Conservation (phyloP, 164 flowering plant genomes). For the Santalum album region DNA sequence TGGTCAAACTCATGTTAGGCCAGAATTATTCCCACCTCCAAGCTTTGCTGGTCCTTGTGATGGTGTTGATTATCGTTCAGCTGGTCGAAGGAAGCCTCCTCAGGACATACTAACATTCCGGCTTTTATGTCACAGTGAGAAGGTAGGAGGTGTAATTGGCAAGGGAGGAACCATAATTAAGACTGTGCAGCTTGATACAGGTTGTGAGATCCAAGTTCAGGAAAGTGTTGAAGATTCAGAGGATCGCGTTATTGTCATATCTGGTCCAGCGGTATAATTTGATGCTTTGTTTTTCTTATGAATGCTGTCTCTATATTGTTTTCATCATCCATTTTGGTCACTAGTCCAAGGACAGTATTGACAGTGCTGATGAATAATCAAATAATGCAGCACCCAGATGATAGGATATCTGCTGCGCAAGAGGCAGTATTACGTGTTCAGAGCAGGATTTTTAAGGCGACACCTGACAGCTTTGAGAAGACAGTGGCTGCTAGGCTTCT, state of each 20-base stretch:
- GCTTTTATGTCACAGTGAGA: slow-evolving; percentile 60
- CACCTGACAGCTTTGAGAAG: slow-evolving; percentile 57
- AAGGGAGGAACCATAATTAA: slow-evolving; percentile 76
- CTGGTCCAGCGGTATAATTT: slow-evolving; percentile 76
- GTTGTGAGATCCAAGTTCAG: slow-evolving; percentile 78
- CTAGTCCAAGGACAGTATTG: neutral
- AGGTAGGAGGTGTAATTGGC: slow-evolving; percentile 81
- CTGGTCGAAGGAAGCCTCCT: slow-evolving; percentile 35
- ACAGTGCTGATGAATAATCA: neutral
- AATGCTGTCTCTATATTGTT: neutral
- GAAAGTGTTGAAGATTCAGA: slow-evolving; percentile 54
- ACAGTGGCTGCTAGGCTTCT: slow-evolving; percentile 46
- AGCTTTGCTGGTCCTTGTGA: slow-evolving; percentile 41
- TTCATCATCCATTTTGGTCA: neutral
- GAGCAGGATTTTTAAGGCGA: slow-evolving; percentile 50
- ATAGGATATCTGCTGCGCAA: slow-evolving; percentile 71
- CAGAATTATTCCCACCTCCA: slow-evolving; percentile 24
- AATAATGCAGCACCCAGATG: slow-evolving; percentile 81
- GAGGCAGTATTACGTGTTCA: slow-evolving; percentile 91
- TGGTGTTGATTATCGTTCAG: slow-evolving; percentile 29
- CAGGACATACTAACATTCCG: slow-evolving; percentile 50
- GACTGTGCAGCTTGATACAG: slow-evolving; percentile 70
- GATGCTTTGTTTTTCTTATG: neutral
- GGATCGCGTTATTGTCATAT: slow-evolving; percentile 67
- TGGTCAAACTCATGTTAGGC: slow-evolving; percentile 25